Conservation (phyloP, 352 stramenopile species). For the Aphanomyces stellatus region DNA sequence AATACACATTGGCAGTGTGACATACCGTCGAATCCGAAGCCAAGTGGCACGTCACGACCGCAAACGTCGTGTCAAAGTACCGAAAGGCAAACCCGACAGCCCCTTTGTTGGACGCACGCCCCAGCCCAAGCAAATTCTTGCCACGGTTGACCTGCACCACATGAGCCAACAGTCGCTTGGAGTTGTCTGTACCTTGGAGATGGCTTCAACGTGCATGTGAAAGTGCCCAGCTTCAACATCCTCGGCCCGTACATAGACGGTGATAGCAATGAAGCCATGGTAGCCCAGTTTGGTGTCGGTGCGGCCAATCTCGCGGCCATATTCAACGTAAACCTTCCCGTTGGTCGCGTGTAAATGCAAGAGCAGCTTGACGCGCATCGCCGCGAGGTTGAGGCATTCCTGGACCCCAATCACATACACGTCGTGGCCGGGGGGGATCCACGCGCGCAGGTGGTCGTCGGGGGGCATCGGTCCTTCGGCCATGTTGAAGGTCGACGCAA, state of each 20-base stretch:
- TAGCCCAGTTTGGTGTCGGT: conserved; percentile 66
- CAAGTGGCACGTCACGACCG: conserved; percentile 84
- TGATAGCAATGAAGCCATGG: conserved; percentile 82
- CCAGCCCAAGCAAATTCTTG: conserved; percentile 68
- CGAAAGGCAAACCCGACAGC: conserved; percentile 80
- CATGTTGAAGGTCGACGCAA: conserved; percentile 18
- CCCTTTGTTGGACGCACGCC: conserved; percentile 83
- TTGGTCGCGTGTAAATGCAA: conserved; percentile 46
- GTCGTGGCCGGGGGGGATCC: conserved; percentile 82
- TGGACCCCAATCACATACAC: conserved; percentile 88
- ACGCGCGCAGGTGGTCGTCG: conserved; percentile 28
- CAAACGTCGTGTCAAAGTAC: conserved; percentile 81
- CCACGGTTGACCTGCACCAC: conserved; percentile 65
- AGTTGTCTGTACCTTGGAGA: conserved; percentile 1
- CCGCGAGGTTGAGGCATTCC: conserved; percentile 80
- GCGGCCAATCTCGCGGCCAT: conserved; percentile 74
- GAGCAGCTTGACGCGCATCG: conserved; percentile 56
- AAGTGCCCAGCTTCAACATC: conserved; percentile 56
- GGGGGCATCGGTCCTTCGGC: conserved; percentile 2
- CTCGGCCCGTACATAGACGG: conserved; percentile 65
- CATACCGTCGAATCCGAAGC: conserved; percentile 65
- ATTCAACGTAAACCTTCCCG: conserved; percentile 60
- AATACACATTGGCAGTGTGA: background rate
- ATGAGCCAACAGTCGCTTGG: background rate
- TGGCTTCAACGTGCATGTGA: conserved; percentile 50